A percentile compares a stretch with the other conserved stretches of the same genome.
Evolutionary conservation across 805 yeast genomes (phyloP).

Genomic region (Metschnikowia chrysomelidarum): DNA sequence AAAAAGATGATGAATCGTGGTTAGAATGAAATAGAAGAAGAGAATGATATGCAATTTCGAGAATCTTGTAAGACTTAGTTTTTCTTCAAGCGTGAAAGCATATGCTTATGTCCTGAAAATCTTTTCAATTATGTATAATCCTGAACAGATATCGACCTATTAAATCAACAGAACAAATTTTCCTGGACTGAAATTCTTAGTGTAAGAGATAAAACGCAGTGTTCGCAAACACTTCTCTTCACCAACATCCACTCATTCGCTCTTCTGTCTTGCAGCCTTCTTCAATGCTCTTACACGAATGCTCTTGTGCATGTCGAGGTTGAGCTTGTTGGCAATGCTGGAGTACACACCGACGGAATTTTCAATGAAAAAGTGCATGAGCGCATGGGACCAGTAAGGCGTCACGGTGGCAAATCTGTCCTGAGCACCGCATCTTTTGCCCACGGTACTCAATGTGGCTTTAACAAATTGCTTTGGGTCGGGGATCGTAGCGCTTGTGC

Average conservation of each 20-base stretch:
- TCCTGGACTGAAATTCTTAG: too few relatives aligned
- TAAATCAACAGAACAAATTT: too few relatives aligned
- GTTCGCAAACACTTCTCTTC: too few relatives aligned
- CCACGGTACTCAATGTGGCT: constrained; percentile 66
- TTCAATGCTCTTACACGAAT: constrained; percentile 81
- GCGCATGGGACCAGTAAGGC: constrained; percentile 92
- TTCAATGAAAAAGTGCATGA: constrained; percentile 81
- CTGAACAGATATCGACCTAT: too few relatives aligned
- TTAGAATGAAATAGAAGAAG: too few relatives aligned
- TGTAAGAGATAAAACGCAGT: too few relatives aligned
- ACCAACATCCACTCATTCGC: constrained; percentile 11
- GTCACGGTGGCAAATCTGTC: constrained; percentile 83
- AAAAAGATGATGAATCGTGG: too few relatives aligned
- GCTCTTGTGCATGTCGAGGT: constrained; percentile 71
- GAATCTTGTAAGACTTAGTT: too few relatives aligned
- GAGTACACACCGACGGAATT: constrained; percentile 82
- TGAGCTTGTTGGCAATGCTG: constrained; percentile 62
- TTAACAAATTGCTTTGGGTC: constrained; percentile 75
- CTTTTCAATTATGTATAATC: too few relatives aligned
- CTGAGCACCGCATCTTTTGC: constrained; percentile 90
- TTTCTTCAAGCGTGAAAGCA: too few relatives aligned
- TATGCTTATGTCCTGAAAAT: too few relatives aligned
- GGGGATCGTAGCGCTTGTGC: constrained; percentile 74
- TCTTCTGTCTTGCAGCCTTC: constrained; percentile 49
- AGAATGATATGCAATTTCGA: too few relatives aligned